Conservation (phyloP, 257 asterid species). For the Nicotiana benthamiana region DNA sequence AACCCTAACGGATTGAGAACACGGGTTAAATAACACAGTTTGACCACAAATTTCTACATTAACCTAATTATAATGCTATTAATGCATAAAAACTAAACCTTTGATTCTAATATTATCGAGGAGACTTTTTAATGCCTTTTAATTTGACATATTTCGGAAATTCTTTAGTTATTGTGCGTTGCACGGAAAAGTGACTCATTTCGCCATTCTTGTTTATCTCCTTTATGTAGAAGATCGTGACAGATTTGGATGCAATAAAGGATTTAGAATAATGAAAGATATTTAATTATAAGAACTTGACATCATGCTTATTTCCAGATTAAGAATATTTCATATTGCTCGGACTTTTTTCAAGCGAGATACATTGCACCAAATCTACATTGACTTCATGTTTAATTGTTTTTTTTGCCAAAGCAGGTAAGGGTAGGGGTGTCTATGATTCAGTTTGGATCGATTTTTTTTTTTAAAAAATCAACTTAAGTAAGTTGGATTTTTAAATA, state of each 20-base stretch:
- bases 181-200: not conserved
- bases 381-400: not conserved
- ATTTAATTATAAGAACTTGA: not conserved
- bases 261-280: not conserved
- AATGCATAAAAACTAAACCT: not conserved
- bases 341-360: not conserved
- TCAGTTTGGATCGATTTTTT: too few relatives aligned
- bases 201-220: not conserved
- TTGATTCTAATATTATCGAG: not conserved
- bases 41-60: not conserved
- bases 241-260: not conserved
- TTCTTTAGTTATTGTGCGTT: not conserved
- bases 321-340: not conserved
- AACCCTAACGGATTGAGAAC: not conserved
- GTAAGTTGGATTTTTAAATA: too few relatives aligned
- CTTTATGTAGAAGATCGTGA: not conserved
- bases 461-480: too few relatives aligned
- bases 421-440: too few relatives aligned
- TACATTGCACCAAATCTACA: not conserved
- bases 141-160: not conserved
- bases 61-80: not conserved
- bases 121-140: not conserved
- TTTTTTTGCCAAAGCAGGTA: not conserved
- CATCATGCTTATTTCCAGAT: not conserved
- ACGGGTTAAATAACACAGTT: not conserved